Percentiles rank a stretch among this genome's conserved stretches.
These are phyloP conservation scores for Penicillium riverlandense DNA, from an alignment of 495 filamentous ascomycete genomes.

Conservation along the genomic window DNA sequence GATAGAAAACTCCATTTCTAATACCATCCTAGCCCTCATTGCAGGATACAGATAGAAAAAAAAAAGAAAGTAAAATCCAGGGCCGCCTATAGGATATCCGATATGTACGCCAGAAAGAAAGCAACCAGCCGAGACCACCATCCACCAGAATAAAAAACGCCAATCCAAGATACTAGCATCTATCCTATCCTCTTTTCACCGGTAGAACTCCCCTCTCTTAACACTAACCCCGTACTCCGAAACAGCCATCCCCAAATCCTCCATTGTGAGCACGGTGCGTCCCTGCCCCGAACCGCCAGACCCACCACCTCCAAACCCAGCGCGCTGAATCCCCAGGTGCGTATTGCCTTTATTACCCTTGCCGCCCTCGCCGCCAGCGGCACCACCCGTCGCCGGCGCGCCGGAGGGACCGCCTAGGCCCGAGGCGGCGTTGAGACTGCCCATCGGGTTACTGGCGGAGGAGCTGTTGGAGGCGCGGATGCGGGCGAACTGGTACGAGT, in stretches of 20 bases:
- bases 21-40: constrained; percentile 12
- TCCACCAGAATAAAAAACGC: not conserved
- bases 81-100: constrained; percentile 13
- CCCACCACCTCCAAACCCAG: constrained; percentile 89
- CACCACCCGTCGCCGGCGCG: constrained; percentile 47
- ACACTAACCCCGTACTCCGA: constrained; percentile 96
- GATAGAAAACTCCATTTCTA: constrained; percentile 13
- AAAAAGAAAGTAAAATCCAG: constrained; percentile 1
- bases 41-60: not conserved
- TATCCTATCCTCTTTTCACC: constrained; percentile 40
- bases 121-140: not conserved
- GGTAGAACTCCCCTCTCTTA: constrained; percentile 94
- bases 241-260: constrained; percentile 96
- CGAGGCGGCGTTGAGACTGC: constrained; percentile 71
- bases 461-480: constrained; percentile 86
- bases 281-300: constrained; percentile 80
- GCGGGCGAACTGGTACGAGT: constrained; percentile 94
- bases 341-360: constrained; percentile 57
- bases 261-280: constrained; percentile 94
- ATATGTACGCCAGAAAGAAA: constrained; percentile 6
- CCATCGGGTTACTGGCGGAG: constrained; percentile 80
- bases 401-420: constrained; percentile 57
- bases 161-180: no score
- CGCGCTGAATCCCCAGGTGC: constrained; percentile 78
- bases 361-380: constrained; percentile 41